These are phyloP conservation scores for Pyrus pyrifolia DNA, from an alignment of 306 rosid species.

Conservation along the genomic window DNA sequence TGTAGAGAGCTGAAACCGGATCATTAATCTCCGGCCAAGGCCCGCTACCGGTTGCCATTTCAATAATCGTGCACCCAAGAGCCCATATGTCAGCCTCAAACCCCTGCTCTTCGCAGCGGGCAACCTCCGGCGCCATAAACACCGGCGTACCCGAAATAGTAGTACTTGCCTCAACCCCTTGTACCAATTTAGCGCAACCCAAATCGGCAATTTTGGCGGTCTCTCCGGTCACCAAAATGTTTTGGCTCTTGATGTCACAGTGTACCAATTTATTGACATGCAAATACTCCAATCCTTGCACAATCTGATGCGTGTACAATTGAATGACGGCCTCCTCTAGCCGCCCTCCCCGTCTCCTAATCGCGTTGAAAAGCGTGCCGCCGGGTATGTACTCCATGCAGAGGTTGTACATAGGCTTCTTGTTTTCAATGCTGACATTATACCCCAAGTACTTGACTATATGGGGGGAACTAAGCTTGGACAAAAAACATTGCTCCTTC, in stretches of 20 bases:
- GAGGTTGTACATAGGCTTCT: constrained; percentile 25
- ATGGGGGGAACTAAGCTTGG: constrained; percentile 25
- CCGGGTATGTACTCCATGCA: constrained; percentile 40
- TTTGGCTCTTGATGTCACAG: constrained; percentile 53
- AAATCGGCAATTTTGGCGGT: constrained; percentile 42
- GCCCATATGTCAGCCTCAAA: constrained; percentile 48
- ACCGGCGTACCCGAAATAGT: constrained; percentile 46
- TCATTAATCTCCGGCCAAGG: constrained; percentile 37
- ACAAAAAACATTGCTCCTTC: constrained; percentile 33
- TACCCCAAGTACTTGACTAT: constrained; percentile 34
- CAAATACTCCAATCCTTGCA: constrained; percentile 41
- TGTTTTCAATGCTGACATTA: constrained; percentile 12
- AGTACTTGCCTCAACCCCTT: not conserved
- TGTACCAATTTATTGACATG: constrained; percentile 35
- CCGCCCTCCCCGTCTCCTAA: constrained; percentile 18
- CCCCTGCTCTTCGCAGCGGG: constrained; percentile 37
- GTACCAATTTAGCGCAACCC: constrained; percentile 44
- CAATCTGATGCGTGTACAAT: constrained; percentile 32
- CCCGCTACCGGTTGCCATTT: constrained; percentile 38
- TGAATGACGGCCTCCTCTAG: constrained; percentile 29
- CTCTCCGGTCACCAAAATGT: constrained; percentile 27
- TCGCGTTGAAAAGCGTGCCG: constrained; percentile 37
- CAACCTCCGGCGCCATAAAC: constrained; percentile 53
- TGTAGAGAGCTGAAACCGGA: constrained; percentile 35
- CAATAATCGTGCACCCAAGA: constrained; percentile 52